Conservation (phyloP, 2,329 filamentous ascomycete species). For the Phialophora expanda region DNA sequence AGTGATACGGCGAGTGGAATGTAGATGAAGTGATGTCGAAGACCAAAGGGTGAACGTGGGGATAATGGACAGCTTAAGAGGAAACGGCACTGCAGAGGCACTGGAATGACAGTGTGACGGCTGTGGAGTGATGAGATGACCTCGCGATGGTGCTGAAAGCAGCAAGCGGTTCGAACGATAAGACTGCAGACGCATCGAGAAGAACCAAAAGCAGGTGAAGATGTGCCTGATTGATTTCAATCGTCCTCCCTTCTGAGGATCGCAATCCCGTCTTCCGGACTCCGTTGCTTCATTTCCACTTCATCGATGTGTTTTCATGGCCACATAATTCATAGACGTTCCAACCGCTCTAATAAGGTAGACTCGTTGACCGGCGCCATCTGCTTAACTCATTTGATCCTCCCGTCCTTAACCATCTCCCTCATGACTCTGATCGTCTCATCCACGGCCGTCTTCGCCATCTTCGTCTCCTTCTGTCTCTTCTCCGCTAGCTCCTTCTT, state of each 20-base stretch:
- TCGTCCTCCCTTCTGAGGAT: neutral
- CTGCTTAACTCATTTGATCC: constrained; percentile 14
- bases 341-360: neutral
- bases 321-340: neutral
- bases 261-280: neutral
- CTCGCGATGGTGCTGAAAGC: neutral
- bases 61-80: neutral
- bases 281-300: neutral
- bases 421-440: constrained; percentile 39
- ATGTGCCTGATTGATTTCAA: neutral
- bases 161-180: neutral
- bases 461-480: constrained; percentile 32
- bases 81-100: neutral
- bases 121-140: neutral
- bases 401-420: constrained; percentile 38
- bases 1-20: too few relatives aligned
- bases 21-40: too few relatives aligned
- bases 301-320: neutral
- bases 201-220: neutral
- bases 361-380: neutral
- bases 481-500: constrained; percentile 22
- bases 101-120: neutral
- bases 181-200: neutral
- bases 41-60: too few relatives aligned
- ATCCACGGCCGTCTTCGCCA: constrained; percentile 37